Base-by-base conservation (phyloP, 306 rosid genomes). In the Cicer yamashitae region DNA sequence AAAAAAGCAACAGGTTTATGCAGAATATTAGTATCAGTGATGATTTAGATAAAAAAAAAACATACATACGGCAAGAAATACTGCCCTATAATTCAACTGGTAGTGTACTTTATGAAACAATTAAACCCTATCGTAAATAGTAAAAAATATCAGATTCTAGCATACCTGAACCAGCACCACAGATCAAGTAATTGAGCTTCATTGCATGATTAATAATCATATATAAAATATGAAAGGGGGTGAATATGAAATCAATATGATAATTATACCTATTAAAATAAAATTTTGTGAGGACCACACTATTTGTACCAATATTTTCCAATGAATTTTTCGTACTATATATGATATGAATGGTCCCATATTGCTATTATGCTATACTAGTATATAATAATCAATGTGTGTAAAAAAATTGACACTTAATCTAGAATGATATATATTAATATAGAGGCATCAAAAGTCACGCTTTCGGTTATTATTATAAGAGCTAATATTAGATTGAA, bases 321-420 rank as follows among this genome's bases (percentile, higher is more conserved):
- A 25, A 25, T 25, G 34, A 25, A 25, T 25, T 25, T 25, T 25
- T 25, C 4, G 4, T 80, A 30, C 89, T 84, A 77, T 10, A 65
- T 52, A 54, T 84, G 90, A 59, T 6, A 84, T 79, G 85, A 79
- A 81, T 88, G 82, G 87, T 83, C 86, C 91, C 86, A 76, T 72
- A 25, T 25, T 25, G 86, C 78, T 60, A 80, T 69, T 69, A 80
- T 20, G 48, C 5, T 54, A 53, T 13, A 11, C n/a, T 38, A 10
- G 7, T 9, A 38, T 1, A 10, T 22, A 57, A 10, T 38, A 38
- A 11, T 37, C 6, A 22, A 39, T 15, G 6, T 66, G 9, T 64
- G 17, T 14, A 41, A 41, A 70, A 54, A 70, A 50, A 61, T 61
- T 38, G 2, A 3, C 67, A 61, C 67, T 61, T 34, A 34, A 60